Base-by-base conservation (phyloP, 2,329 filamentous ascomycete species). In the Hansfordia pulvinata region DNA sequence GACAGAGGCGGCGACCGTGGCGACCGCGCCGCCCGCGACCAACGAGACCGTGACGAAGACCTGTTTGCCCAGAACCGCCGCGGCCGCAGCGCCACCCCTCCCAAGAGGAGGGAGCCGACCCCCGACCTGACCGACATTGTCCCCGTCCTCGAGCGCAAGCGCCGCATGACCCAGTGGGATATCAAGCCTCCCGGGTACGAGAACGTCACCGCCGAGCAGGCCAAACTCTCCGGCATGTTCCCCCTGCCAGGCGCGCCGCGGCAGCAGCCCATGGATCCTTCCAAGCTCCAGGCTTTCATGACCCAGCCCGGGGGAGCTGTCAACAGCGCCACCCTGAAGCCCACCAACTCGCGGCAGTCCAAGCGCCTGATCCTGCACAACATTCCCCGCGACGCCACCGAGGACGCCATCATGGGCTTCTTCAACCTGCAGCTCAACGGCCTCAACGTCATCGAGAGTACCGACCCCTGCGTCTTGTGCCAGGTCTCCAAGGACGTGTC, bases 151-250 rank as follows among this genome's bases (percentile, higher is more conserved):
- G 77, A 88, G 46, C 77, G 88, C 43, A 90, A 86, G 63, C 78
- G 92, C 41, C 79, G 90, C 32, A 62, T 98, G 63, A 96, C 86
- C 19, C 92, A 98, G 54, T 99, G 90, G 90, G 92, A 99, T 52
- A 94, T 98, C 53, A 98, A 98, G 59, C 90, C 90, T 5, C 83
- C 85, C 10, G 88, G 90, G 23, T 99, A 99, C 47, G 92, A 98
- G 48, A 93, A 90, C 53, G 88, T 99, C 38, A 94, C 90, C 3
- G 85, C 90, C 13, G 92, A 98, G 54, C 92, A 98, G 53, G 92
- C 90, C 26, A 99, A 99, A 62, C 68, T 98, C 23, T 98, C 92
- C 39, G 79, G 88, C 60, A 94, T 98, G 90, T 99, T 98, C 61
- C 86, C 92, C 33, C 72, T 99, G 23, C 90, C 90, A 4, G 90